Percentiles rank a stretch among this genome's conserved stretches.
Evolutionary conservation across 495 filamentous ascomycete genomes (phyloP).

Genomic region (Neurospora tetraspora): DNA sequence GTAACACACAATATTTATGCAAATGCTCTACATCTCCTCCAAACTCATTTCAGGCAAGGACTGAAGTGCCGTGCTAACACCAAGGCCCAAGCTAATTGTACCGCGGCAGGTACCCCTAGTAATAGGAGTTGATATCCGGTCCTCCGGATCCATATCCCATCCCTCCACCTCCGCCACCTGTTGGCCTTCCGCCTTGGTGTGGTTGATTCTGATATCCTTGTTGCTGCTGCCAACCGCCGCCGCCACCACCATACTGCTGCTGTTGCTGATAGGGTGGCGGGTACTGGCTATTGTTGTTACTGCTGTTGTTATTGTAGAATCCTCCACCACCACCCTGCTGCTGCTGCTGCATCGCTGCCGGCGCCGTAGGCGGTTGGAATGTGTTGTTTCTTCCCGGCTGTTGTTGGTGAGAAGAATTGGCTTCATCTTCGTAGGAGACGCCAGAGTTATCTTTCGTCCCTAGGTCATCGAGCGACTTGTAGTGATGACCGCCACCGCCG

Average conservation of each 20-base stretch:
- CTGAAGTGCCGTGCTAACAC: background rate
- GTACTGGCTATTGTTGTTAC: conserved; percentile 12
- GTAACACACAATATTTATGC: background rate
- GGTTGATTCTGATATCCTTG: conserved; percentile 13
- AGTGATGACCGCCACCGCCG: conserved; percentile 18
- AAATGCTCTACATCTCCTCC: background rate
- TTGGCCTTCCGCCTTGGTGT: conserved; percentile 2
- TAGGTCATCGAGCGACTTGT: conserved; percentile 32
- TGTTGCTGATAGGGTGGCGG: conserved; percentile 15
- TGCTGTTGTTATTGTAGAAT: conserved; percentile 5
- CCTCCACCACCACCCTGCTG: background rate
- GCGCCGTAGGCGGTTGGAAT: conserved; percentile 10
- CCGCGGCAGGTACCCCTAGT: conserved; percentile 2
- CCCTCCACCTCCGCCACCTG: conserved; percentile 6
- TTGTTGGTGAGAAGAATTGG: background rate
- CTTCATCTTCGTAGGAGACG: conserved; percentile 33
- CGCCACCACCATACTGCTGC: conserved; percentile 4
- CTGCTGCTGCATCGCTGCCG: conserved; percentile 7
- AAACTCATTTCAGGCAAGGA: background rate
- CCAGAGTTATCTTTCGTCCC: conserved; percentile 28
- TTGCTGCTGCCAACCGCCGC: conserved; percentile 8
- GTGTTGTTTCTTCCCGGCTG: background rate
- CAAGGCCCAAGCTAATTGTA: background rate
- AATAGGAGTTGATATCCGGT: conserved; percentile 16
- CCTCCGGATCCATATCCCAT: conserved; percentile 4